Conservation (phyloP, 73 alveolate genomes). For the Paraurostyla sp. region DNA sequence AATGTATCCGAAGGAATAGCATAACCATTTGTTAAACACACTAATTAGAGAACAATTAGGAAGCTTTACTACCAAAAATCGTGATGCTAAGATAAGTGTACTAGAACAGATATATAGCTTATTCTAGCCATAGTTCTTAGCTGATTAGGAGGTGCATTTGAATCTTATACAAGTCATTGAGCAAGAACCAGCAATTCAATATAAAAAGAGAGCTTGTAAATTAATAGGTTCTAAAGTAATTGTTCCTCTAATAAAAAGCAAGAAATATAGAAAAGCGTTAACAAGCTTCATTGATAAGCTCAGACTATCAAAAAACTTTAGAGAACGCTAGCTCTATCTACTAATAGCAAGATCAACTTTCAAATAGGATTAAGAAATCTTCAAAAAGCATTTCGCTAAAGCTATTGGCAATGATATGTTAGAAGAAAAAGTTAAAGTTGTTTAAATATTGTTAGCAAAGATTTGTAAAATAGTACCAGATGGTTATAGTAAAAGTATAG, state of each 20-base stretch:
- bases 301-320: conserved; percentile 42
- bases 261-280: conserved; percentile 5
- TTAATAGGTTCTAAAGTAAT: conserved; percentile 31
- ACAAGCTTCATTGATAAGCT: conserved; percentile 31
- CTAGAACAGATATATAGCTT: not conserved
- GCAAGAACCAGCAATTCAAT: conserved; percentile 27
- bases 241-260: conserved; percentile 47
- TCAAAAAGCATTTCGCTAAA: conserved; percentile 64
- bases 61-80: not conserved
- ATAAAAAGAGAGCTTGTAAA: conserved; percentile 45
- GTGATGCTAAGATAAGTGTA: not conserved
- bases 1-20: conserved; percentile 25
- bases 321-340: conserved; percentile 57
- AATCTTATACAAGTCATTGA: not conserved
- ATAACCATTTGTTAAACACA: not conserved
- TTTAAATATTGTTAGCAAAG: conserved; percentile 36
- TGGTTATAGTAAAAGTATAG: conserved; percentile 49
- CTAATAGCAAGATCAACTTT: conserved; percentile 35
- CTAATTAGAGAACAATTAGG: conserved; percentile 33
- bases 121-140: conserved; percentile 30
- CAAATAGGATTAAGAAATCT: conserved; percentile 35
- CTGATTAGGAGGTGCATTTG: conserved; percentile 31
- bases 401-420: conserved; percentile 52
- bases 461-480: conserved; percentile 42
- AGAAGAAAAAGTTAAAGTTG: conserved; percentile 46